Evolutionary conservation across 176 grass and related monocot species (phyloP), one percentile per base, ranked within the genome.

Genomic region (Miscanthus lutarioriparius): DNA sequence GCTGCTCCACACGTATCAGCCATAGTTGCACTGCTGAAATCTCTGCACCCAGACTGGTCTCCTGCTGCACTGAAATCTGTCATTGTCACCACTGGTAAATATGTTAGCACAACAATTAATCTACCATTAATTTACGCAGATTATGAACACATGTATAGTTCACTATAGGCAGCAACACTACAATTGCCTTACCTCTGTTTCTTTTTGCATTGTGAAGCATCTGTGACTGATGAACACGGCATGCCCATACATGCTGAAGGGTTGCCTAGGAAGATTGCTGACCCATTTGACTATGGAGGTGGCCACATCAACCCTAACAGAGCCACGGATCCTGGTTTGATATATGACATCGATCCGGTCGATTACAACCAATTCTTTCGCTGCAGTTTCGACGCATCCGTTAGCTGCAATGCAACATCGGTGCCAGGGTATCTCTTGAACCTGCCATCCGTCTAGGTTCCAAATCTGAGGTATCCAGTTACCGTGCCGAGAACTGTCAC

Each of bases 261-360:
- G 8, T 10, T 47, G 28, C 28, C 28, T 30, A 30, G 28, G 28
- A 30, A 30, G 28, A 30, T 30, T 30, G 28, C 28, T 30, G 84
- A 92, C 69, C 84, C 91, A 30, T 92, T 92, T 13, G 87, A 92
- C 65, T 90, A 85, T 33, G 91, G 87, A 48, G 81, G 91, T 25
- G 87, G 91, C 5, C 43, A 86, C 59, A 85, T 92, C 26, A 80
- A 87, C 51, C 91, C 87, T 13, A 70, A 90, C 23, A 75, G 23
- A 59, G 91, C 91, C 5, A 72, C 73, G 2, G 72, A 87, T 85
- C 91, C 91, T 1, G 81, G 91, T 1, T 66, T 92, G 5, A 8
- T 88, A 13, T 88, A 83, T 6, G 66, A 83, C 80, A 88, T 83
- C 20, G 54, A 88, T 19, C 74, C 87, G 7, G 84, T 6, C 13